phyloP scores from a whole-genome alignment of 768 basidiomycete species.

The Sutorius australiensis region DNA sequence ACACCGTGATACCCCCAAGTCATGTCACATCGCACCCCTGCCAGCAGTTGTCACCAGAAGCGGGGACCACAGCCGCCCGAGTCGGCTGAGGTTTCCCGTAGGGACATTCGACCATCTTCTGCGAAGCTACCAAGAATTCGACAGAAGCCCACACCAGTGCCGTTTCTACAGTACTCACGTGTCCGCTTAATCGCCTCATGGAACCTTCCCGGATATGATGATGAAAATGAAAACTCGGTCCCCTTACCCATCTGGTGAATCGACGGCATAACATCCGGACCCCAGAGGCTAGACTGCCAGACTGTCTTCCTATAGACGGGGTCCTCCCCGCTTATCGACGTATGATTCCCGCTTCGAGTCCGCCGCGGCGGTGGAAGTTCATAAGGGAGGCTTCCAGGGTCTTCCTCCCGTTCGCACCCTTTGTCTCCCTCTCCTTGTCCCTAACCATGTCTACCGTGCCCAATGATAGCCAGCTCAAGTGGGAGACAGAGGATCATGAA shows the following conservation, averaged over 20 bases:
- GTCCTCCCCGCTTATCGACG: neutral
- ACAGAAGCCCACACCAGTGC: neutral
- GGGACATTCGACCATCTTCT: too few relatives aligned
- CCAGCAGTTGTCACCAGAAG: too few relatives aligned
- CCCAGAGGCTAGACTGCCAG: neutral
- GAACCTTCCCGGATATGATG: neutral
- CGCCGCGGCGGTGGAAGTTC: neutral
- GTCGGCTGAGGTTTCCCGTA: too few relatives aligned
- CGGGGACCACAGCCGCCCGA: too few relatives aligned
- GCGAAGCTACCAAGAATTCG: neutral
- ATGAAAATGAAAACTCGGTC: neutral
- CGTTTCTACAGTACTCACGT: neutral
- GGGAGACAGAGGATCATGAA: slow-evolving; percentile 10
- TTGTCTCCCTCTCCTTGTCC: neutral
- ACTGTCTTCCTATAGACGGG: neutral
- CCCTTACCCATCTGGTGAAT: neutral
- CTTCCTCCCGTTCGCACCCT: neutral
- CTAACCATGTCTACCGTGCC: slow-evolving; percentile 13
- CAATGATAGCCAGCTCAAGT: neutral
- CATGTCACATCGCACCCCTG: too few relatives aligned
- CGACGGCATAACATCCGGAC: neutral
- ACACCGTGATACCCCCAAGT: too few relatives aligned
- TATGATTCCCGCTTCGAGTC: neutral
- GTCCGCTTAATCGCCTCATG: neutral
- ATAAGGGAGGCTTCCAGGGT: neutral